Evolutionary conservation across 441 rosid species (phyloP).

Genomic region (Adansonia rubrostipa): DNA sequence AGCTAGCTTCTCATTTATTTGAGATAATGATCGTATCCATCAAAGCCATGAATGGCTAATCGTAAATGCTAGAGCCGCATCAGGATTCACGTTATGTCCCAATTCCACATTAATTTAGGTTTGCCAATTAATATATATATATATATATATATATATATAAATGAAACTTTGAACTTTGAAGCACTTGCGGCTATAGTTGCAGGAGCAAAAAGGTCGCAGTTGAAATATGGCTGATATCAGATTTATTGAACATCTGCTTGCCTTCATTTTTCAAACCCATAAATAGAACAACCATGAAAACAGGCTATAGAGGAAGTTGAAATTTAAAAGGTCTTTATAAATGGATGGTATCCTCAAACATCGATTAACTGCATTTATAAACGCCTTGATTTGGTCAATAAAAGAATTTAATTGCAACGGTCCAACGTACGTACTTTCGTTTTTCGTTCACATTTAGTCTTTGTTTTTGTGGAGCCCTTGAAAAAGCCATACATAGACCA

Average conservation of each 20-base stretch:
- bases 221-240: background rate
- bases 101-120: background rate
- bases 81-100: background rate
- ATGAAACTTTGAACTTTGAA: background rate
- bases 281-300: too few relatives aligned
- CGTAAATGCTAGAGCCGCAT: too few relatives aligned
- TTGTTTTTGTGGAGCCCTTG: slow-evolving; percentile 12
- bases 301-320: background rate
- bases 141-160: background rate
- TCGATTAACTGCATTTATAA: too few relatives aligned
- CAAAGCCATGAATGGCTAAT: too few relatives aligned
- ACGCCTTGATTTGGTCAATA: too few relatives aligned
- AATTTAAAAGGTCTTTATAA: background rate
- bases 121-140: background rate
- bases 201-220: background rate
- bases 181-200: background rate
- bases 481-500: background rate
- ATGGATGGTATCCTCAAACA: background rate
- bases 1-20: background rate
- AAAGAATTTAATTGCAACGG: too few relatives aligned
- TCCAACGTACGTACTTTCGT: too few relatives aligned
- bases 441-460: background rate
- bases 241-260: background rate
- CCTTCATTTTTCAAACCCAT: background rate
- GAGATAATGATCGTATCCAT: too few relatives aligned